phyloP scores from a whole-genome alignment of 768 basidiomycete genomes.

The Sarcodon aspratus region DNA sequence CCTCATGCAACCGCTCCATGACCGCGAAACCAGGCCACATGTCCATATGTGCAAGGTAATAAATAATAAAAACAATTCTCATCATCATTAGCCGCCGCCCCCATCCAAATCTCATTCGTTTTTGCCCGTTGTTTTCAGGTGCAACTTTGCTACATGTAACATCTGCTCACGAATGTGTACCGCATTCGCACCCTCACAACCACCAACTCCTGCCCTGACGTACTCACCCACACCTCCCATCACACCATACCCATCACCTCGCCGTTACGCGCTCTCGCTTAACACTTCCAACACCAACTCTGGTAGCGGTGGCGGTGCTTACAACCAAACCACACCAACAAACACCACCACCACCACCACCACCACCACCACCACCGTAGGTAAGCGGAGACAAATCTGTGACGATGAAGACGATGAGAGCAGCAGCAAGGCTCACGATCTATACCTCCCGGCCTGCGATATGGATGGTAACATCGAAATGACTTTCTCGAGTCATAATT shows the following conservation, averaged over 20 bases:
- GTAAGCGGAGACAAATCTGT: slow-evolving; percentile 18
- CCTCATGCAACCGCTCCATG: slow-evolving; percentile 1
- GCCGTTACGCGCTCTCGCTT: slow-evolving; percentile 15
- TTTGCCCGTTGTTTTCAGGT: slow-evolving; percentile 11
- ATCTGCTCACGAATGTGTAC: slow-evolving; percentile 27
- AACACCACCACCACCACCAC: not conserved
- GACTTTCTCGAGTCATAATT: not conserved
- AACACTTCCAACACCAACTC: slow-evolving; percentile 1
- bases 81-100: not conserved
- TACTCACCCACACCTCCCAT: slow-evolving; percentile 18
- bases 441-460: not conserved
- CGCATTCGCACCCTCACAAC: slow-evolving; percentile 19
- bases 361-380: slow-evolving; percentile 8
- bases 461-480: slow-evolving; percentile 3
- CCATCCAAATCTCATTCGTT: not conserved
- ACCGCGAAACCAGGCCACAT: not conserved
- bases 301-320: too few species aligned
- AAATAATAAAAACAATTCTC: too few species aligned
- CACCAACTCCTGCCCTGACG: slow-evolving; percentile 25
- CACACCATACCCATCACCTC: slow-evolving; percentile 12
- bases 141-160: slow-evolving; percentile 20
- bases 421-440: slow-evolving; percentile 2
- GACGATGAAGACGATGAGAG: slow-evolving; percentile 12
- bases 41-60: slow-evolving; percentile 1
- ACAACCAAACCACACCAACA: not conserved